Conservation (phyloP, 371 early-diverging fungal species). For the Parasitella parasitica region DNA sequence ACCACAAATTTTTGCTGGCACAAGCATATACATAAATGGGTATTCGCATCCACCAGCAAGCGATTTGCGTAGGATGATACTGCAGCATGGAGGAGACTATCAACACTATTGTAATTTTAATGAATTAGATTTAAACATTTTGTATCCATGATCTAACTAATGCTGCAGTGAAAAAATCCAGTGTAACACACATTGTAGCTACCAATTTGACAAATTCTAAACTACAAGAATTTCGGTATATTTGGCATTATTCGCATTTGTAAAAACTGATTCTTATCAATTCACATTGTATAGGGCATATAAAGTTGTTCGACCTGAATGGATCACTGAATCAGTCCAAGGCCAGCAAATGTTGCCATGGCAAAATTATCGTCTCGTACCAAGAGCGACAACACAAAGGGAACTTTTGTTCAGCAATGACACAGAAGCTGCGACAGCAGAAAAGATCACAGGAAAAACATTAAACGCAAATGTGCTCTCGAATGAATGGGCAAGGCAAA, state of each 20-base stretch:
- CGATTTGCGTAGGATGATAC: conserved; percentile 57
- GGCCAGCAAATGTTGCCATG: conserved; percentile 61
- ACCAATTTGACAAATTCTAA: conserved; percentile 68
- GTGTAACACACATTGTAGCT: conserved; percentile 72
- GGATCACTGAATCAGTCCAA: conserved; percentile 73
- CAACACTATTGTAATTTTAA: conserved; percentile 51
- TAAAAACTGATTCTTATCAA: not conserved
- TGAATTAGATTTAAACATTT: not conserved
- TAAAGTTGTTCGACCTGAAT: conserved; percentile 76
- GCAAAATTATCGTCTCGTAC: conserved; percentile 56
- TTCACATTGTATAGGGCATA: conserved; percentile 43
- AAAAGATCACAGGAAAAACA: not conserved
- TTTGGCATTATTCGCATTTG: not conserved
- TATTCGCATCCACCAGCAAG: conserved; percentile 61
- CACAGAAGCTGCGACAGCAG: not conserved
- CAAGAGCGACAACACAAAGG: conserved; percentile 15
- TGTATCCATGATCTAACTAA: conserved; percentile 1
- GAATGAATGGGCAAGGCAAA: conserved; percentile 39
- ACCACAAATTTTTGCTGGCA: conserved; percentile 55
- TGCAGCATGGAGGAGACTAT: conserved; percentile 61
- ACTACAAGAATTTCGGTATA: conserved; percentile 62
- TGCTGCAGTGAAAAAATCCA: conserved; percentile 51
- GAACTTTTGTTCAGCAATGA: conserved; percentile 22
- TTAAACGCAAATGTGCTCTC: conserved; percentile 30
- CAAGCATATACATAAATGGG: conserved; percentile 68